phyloP scores from a whole-genome alignment of 2,329 filamentous ascomycete genomes.

The Colletotrichum cuscutae region DNA sequence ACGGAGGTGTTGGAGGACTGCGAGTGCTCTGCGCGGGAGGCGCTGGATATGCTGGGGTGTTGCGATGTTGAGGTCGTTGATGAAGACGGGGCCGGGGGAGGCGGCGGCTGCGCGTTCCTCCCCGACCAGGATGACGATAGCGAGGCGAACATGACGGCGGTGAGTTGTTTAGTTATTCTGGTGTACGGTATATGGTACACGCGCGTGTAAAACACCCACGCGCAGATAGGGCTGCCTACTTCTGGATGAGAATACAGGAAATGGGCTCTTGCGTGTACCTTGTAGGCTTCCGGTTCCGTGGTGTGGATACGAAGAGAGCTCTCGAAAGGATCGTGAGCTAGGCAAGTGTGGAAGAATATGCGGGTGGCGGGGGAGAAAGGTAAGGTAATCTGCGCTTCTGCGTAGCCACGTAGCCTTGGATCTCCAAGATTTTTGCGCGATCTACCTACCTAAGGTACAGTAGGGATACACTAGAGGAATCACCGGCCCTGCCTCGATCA shows the following conservation, averaged over 20 bases:
- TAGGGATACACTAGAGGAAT: background rate
- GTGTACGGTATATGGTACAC: background rate
- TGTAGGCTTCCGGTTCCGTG: background rate
- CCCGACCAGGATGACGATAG: slow-evolving; percentile 20
- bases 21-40: slow-evolving; percentile 17
- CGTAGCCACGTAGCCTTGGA: background rate
- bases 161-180: background rate
- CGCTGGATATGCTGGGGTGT: slow-evolving; percentile 32
- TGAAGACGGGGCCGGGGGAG: slow-evolving; percentile 13
- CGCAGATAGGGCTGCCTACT: background rate
- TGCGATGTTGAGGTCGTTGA: slow-evolving; percentile 14
- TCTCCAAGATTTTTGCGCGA: background rate
- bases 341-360: background rate
- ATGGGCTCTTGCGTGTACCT: background rate
- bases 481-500: slow-evolving; percentile 10
- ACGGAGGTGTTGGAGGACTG: slow-evolving; percentile 32
- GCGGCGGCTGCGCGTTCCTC: slow-evolving; percentile 11
- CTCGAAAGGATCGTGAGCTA: background rate
- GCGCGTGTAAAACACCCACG: background rate
- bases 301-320: background rate
- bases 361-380: background rate
- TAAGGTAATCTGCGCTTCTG: too few relatives aligned
- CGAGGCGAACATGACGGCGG: slow-evolving; percentile 25
- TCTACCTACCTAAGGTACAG: too few relatives aligned
- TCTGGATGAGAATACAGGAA: too few relatives aligned